Evolutionary conservation across 2,329 filamentous ascomycete genomes (phyloP), one percentile per base, ranked within the genome.

Genomic region (Shiraia sp.): DNA sequence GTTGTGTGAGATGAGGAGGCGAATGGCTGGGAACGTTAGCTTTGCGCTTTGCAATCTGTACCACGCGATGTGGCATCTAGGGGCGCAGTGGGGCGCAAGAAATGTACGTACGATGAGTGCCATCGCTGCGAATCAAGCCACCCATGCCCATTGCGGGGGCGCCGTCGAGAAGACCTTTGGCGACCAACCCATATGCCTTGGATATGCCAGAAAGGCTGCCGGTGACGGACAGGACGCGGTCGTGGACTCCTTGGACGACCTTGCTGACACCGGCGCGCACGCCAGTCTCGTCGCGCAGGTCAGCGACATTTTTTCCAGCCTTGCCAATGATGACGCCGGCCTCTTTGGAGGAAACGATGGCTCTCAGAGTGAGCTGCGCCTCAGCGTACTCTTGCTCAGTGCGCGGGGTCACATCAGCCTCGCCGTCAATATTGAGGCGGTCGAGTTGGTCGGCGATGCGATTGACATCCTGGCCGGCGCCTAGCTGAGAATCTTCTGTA

Each of bases 271-370:
- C 93, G 48, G 93, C 93, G 75, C 95, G 96, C 62, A 99, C 93
- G 46, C 92, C 93, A 55, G 93, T 99, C 76, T 97, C 92, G 63
- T 99, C 92, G 67, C 93, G 87, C 51, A 99, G 81, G 66, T 97
- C 92, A 33, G 93, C 93, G 40, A 99, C 93, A 65, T 99, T 97
- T 80, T 97, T 96, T 68, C 93, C 93, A 43, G 87, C 90, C 77
- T 99, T 99, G 72, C 93, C 93, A 72, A 99, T 99, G 72, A 99
- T 97, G 63, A 99, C 90, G 66, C 93, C 93, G 46, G 93, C 93
- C 75, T 99, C 93, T 77, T 97, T 97, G 71, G 93, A 96, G 24
- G 93, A 96, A 57, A 99, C 93, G 69, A 99, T 96, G 60, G 93
- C 93, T 69, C 93, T 88, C 52, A 99, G 83, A 49, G 93, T 99